Conservation (phyloP, 2,329 filamentous ascomycete genomes). For the Aureobasidium vineae region DNA sequence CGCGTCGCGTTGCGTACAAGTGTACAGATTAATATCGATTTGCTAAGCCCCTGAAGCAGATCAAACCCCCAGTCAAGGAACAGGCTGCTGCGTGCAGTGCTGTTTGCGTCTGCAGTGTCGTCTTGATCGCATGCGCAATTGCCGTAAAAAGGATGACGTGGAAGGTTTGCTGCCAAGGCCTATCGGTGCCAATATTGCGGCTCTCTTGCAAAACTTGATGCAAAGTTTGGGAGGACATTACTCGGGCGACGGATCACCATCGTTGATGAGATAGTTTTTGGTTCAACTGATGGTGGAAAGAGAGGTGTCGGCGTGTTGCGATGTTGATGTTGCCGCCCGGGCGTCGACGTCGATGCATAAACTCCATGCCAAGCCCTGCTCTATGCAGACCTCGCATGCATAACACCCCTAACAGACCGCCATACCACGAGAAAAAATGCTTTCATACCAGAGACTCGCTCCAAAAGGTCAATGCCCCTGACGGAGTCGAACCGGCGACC, state of each 20-base stretch:
- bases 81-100: neutral
- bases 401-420: neutral
- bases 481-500: conserved; percentile 1
- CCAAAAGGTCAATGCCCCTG: neutral
- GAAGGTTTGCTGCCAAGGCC: neutral
- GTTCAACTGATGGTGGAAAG: neutral
- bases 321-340: neutral
- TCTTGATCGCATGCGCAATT: neutral
- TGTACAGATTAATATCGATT: neutral
- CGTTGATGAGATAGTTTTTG: neutral
- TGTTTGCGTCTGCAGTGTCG: neutral
- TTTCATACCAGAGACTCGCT: neutral
- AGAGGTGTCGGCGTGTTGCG: neutral
- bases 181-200: neutral
- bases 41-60: neutral
- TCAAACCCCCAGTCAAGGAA: neutral
- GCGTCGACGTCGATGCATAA: neutral
- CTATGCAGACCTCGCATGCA: neutral
- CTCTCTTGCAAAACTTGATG: neutral
- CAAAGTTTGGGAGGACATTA: neutral
- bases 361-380: neutral
- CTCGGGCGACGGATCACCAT: neutral
- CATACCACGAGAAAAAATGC: neutral
- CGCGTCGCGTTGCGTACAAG: neutral
- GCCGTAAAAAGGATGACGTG: neutral